Evolutionary conservation across 2,329 filamentous ascomycete genomes (phyloP).

Genomic region (Venturia aucupariae): DNA sequence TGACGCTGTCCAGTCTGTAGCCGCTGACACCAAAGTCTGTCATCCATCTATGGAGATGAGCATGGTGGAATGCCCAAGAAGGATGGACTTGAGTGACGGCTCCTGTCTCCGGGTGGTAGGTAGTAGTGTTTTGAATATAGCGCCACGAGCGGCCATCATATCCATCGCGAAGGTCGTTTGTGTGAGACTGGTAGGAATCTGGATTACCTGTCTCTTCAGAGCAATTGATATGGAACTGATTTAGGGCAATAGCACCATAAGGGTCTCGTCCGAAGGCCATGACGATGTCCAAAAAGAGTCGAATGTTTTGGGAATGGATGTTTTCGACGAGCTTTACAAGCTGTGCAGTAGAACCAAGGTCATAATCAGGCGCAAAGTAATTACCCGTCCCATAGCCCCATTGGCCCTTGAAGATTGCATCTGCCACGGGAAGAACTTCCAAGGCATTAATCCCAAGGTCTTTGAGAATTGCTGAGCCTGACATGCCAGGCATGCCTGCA

Average conservation of each 20-base stretch:
- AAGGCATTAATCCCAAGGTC: not conserved
- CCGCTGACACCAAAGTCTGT: not conserved
- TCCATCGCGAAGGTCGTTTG: not conserved
- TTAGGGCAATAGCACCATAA: not conserved
- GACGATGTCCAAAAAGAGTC: not conserved
- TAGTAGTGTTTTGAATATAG: not conserved
- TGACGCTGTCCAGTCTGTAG: not conserved
- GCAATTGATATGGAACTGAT: not conserved
- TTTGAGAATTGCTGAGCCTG: not conserved
- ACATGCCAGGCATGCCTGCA: not conserved
- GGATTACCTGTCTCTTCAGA: not conserved
- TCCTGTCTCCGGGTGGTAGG: not conserved
- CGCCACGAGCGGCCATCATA: not conserved
- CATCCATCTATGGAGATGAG: constrained; percentile 5
- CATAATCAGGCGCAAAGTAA: constrained; percentile 1
- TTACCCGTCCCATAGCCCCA: not conserved
- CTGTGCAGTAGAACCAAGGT: not conserved
- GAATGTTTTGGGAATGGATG: not conserved
- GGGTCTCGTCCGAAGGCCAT: not conserved
- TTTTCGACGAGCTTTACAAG: not conserved
- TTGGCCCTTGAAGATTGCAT: not conserved
- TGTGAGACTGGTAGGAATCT: not conserved
- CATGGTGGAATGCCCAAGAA: not conserved
- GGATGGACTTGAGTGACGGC: not conserved
- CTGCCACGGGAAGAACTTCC: not conserved